Conservation (phyloP, 2,329 filamentous ascomycete species). For the Cordyceps cicadae region DNA sequence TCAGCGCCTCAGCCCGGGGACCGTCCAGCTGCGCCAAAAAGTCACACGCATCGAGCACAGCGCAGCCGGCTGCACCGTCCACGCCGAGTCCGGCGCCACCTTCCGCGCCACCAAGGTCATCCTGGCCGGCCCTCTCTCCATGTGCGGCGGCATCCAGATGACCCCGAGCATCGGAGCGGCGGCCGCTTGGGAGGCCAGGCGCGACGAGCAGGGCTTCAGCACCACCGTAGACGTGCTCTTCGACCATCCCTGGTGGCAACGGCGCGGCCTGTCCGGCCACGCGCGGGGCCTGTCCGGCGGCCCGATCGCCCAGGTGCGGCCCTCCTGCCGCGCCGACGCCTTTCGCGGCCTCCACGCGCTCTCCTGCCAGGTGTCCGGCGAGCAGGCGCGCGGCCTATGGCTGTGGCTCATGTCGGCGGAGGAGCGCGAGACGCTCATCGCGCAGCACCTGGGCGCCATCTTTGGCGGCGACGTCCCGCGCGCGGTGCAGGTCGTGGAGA, state of each 20-base stretch:
- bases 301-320: conserved; percentile 14
- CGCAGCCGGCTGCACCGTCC: conserved; percentile 12
- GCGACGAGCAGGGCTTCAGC: conserved; percentile 14
- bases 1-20: conserved; percentile 12
- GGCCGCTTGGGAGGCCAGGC: conserved; percentile 15
- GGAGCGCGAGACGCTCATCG: conserved; percentile 10
- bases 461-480: conserved; percentile 12
- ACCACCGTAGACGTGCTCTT: conserved; percentile 14
- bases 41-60: conserved; percentile 17
- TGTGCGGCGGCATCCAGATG: conserved; percentile 13
- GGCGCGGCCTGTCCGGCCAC: conserved; percentile 15
- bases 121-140: conserved; percentile 13
- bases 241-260: conserved; percentile 18
- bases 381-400: conserved; percentile 15
- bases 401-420: conserved; percentile 8
- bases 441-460: conserved; percentile 10
- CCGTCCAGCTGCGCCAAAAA: conserved; percentile 13
- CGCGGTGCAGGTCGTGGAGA: conserved; percentile 11
- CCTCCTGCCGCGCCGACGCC: conserved; percentile 9
- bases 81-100: conserved; percentile 13
- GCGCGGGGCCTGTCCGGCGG: conserved; percentile 13
- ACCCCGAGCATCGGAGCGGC: conserved; percentile 14
- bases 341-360: conserved; percentile 13
- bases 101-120: conserved; percentile 16
- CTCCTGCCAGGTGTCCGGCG: conserved; percentile 16